Percentiles rank a stretch among this genome's conserved stretches.
Conservation (phyloP, 2,329 filamentous ascomycete species). For the Gyromitra esculenta region DNA sequence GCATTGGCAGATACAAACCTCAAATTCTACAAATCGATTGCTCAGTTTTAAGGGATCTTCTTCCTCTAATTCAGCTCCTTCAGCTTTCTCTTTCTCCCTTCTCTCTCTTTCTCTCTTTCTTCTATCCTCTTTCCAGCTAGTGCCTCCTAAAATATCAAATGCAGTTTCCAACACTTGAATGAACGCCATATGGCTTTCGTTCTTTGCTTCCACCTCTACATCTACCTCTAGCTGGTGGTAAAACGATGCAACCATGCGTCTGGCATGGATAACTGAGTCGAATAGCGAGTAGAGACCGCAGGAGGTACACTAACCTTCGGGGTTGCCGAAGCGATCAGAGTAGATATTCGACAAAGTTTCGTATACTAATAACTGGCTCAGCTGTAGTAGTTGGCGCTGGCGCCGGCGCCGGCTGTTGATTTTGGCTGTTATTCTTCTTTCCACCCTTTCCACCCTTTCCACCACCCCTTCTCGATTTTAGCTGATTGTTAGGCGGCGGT, state of each 20-base stretch:
- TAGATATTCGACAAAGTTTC: conserved; percentile 42
- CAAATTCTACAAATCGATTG: conserved; percentile 45
- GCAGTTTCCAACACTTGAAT: conserved; percentile 39
- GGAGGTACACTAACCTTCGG: conserved; percentile 26
- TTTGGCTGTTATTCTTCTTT: conserved; percentile 1
- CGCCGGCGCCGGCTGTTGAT: conserved; percentile 9
- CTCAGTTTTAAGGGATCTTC: conserved; percentile 40
- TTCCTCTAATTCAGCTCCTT: conserved; percentile 26
- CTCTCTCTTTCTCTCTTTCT: conserved; percentile 18
- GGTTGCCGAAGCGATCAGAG: conserved; percentile 24
- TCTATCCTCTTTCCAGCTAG: conserved; percentile 22
- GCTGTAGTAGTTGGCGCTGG: background rate
- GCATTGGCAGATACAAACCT: conserved; percentile 10
- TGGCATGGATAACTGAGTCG: conserved; percentile 45
- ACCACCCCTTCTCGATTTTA: conserved; percentile 31
- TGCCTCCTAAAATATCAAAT: conserved; percentile 42
- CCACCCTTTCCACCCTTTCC: conserved; percentile 22
- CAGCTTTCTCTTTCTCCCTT: conserved; percentile 8
- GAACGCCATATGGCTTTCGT: conserved; percentile 46
- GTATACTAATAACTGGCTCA: conserved; percentile 42
- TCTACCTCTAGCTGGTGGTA: conserved; percentile 37
- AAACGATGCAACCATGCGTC: conserved; percentile 46
- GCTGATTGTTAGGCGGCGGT: background rate
- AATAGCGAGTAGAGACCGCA: conserved; percentile 40
- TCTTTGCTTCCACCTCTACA: conserved; percentile 40